Evolutionary conservation across 2,329 filamentous ascomycete species (phyloP), one percentile per base, ranked within the genome.

Genomic region (Fusarium nematophilum): DNA sequence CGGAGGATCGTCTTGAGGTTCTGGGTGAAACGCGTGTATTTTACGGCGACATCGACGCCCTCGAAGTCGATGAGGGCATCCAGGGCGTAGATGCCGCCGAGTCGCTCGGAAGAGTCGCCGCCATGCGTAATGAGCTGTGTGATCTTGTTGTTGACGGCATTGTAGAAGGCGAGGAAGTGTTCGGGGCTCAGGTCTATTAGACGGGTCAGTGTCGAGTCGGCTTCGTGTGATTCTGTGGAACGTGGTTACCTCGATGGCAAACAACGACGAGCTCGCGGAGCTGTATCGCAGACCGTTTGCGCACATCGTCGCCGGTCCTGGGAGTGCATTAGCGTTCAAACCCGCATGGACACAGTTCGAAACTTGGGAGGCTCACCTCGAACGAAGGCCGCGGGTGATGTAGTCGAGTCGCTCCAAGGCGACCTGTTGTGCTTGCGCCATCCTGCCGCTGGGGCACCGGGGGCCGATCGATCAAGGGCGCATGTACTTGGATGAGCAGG

Each of bases 61-160:
- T 97, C 94, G 73, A 98, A 97, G 74, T 97, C 93, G 75, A 98
- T 94, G 49, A 99, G 86, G 53, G 90, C 90, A 75, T 97, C 94
- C 58, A 99, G 86, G 56, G 94, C 94, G 69, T 95, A 90, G 59
- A 99, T 90, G 46, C 95, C 96, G 59, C 93, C 95, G 52, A 97
- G 87, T 54, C 93, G 90, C 73, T 99, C 95, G 67, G 89, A 88
- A 5, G 92, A 90, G 74, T 97, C 93, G 78, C 86, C 90, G 62
- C 93, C 91, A 74, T 94, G 92, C 40, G 92, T 88, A 59, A 96
- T 92, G 64, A 98, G 76, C 31, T 78, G 77, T 23, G 83, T 86
- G 34, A 86, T 85, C 55, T 80, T 82, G 57, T 80, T 81, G 65
- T 86, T 86, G 46, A 87, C 82, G 18, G 76, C 74, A 59, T 81